Evolutionary conservation across 768 basidiomycete genomes (phyloP).

Genomic region (Pseudohyphozyma bogoriensis): DNA sequence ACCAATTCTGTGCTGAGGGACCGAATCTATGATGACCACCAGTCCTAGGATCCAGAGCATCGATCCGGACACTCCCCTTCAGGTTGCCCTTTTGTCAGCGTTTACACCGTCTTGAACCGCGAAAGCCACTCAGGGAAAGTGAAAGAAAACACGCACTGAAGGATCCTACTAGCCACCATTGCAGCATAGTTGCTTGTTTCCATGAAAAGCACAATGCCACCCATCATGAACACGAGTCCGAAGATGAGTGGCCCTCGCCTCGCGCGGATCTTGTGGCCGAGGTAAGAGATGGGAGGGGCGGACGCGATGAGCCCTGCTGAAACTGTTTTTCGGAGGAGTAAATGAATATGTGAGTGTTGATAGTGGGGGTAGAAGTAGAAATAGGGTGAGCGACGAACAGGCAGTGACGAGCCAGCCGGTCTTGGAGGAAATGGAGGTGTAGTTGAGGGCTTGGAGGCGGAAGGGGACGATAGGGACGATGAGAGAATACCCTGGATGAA

Average conservation of each 20-base stretch:
- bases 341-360: too few relatives aligned
- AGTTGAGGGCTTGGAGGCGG: constrained; percentile 25
- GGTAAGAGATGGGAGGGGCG: too few relatives aligned
- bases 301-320: too few relatives aligned
- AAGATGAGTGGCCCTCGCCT: too few relatives aligned
- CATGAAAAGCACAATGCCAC: constrained; percentile 30
- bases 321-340: too few relatives aligned
- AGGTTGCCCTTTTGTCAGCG: too few relatives aligned
- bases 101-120: too few relatives aligned
- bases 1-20: constrained; percentile 13
- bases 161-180: constrained; percentile 21
- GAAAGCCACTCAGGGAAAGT: background rate
- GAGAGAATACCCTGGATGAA: constrained; percentile 7
- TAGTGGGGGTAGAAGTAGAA: too few relatives aligned
- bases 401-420: constrained; percentile 31
- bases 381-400: too few relatives aligned
- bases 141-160: constrained; percentile 10
- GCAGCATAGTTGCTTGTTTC: constrained; percentile 8
- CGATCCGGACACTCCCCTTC: constrained; percentile 20
- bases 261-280: too few relatives aligned
- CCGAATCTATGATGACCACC: constrained; percentile 14
- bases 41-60: constrained; percentile 22
- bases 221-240: constrained; percentile 29
- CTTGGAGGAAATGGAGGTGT: constrained; percentile 18
- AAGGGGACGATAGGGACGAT: constrained; percentile 31